Conservation (phyloP, 768 basidiomycete genomes). For the Clitopilus hobsonii region DNA sequence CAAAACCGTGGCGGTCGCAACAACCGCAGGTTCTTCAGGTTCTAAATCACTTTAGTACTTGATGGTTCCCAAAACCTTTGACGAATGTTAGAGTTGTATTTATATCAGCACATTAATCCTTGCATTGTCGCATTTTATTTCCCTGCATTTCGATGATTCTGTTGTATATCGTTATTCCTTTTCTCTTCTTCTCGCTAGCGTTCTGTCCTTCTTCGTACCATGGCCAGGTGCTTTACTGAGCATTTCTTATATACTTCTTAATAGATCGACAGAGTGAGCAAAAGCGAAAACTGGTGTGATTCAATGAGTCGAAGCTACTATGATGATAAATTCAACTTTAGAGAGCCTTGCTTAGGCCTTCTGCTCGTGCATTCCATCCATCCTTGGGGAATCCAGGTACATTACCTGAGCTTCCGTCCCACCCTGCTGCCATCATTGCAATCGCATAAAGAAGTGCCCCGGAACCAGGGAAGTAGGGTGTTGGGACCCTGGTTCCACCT, state of each 20-base stretch:
- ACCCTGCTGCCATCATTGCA: conserved; percentile 57
- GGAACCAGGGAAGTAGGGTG: conserved; percentile 57
- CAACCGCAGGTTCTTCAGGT: not conserved
- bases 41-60: not conserved
- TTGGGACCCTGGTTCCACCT: conserved; percentile 46
- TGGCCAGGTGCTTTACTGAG: conserved; percentile 1
- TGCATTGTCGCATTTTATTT: not conserved
- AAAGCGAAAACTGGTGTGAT: not conserved
- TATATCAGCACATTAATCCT: not conserved
- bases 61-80: not conserved
- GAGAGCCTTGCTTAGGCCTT: conserved; percentile 14
- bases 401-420: conserved; percentile 33
- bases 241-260: not conserved
- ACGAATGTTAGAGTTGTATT: not conserved
- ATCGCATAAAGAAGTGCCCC: conserved; percentile 46
- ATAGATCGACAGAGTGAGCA: conserved; percentile 1
- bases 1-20: not conserved
- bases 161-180: not conserved
- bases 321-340: conserved; percentile 1
- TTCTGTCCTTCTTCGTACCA: not conserved
- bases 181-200: not conserved
- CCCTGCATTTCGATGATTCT: not conserved
- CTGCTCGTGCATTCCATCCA: conserved; percentile 23
- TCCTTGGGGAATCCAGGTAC: conserved; percentile 24
- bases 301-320: not conserved